A percentile compares a stretch with the other conserved stretches of the same genome.
Conservation (phyloP, 371 early-diverging fungal species). For the Actinomucor elegans region DNA sequence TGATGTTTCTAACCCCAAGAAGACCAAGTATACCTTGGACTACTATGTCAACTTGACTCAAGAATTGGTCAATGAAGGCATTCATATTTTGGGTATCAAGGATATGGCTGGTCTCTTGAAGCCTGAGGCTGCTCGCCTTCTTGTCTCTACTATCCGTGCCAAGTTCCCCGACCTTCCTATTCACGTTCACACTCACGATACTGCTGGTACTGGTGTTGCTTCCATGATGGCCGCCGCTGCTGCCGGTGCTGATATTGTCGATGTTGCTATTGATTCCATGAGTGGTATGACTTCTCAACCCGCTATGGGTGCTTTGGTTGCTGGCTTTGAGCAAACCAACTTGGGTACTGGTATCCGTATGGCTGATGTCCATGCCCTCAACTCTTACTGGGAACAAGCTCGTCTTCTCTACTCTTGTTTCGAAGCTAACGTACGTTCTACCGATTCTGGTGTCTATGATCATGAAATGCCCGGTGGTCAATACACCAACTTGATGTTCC, state of each 20-base stretch:
- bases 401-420: conserved; percentile 92
- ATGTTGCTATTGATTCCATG: conserved; percentile 90
- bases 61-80: conserved; percentile 83
- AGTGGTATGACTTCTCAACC: conserved; percentile 95
- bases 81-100: conserved; percentile 93
- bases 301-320: conserved; percentile 91
- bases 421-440: conserved; percentile 83
- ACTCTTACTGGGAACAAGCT: conserved; percentile 94
- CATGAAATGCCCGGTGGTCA: conserved; percentile 97
- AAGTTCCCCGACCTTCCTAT: conserved; percentile 88
- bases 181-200: conserved; percentile 95
- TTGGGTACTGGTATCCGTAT: conserved; percentile 79
- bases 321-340: conserved; percentile 74
- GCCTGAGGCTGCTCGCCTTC: conserved; percentile 81
- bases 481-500: conserved; percentile 96
- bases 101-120: conserved; percentile 97
- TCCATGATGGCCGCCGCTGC: conserved; percentile 89
- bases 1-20: conserved; percentile 77
- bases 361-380: conserved; percentile 75
- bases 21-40: conserved; percentile 76
- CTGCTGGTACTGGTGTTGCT: conserved; percentile 94
- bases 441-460: conserved; percentile 87
- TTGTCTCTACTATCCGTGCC: conserved; percentile 80
- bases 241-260: conserved; percentile 92
- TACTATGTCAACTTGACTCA: conserved; percentile 89